Evolutionary conservation across 176 grass and related monocot genomes (phyloP), one percentile per base, ranked within the genome.

Genomic region (Bonia amplexicaulis): DNA sequence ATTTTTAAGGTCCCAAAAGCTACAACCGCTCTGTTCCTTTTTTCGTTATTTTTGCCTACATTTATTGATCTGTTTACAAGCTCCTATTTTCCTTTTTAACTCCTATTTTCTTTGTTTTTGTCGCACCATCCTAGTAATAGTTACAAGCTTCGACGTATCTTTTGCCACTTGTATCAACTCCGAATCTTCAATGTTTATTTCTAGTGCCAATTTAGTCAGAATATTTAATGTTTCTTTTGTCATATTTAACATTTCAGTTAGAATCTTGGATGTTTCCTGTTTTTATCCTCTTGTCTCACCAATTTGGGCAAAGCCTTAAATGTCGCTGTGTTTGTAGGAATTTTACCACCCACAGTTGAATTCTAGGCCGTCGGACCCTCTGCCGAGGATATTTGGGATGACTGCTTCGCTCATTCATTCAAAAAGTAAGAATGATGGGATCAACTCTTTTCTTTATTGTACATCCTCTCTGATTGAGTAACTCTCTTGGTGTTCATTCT

Each of bases 331-430:
- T 77, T 83, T 79, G 25, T 58, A 97, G 94, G 89, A 94, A 67
- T 97, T 97, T 81, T 97, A 94, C 55, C 92, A 97, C 78, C 90
- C 8, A 6, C 85, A 85, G 57, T 40, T 90, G 59, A 76, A 88
- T 70, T 92, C 71, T 62, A 82, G 52, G 15, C 58, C 51, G 19
- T 89, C 40, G 0, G 71, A 73, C 67, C 73, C 88, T 77, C 81
- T 97, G 74, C 94, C 92, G 2, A 92, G 68, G 22, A 94, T 97
- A 87, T 97, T 94, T 70, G 94, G 94, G 22, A 94, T 97, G 92
- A 90, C 94, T 48, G 94, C 94, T 47, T 92, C 94, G 0, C 92
- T 84, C 40, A 82, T 90, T 20, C 29, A 88, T 73, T 85, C 92
- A 14, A 97, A 84, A 76, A 49, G 94, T 97, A 92, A 81, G 73